Evolutionary conservation across 495 filamentous ascomycete genomes (phyloP).

Genomic region (Cudoniella acicularis): DNA sequence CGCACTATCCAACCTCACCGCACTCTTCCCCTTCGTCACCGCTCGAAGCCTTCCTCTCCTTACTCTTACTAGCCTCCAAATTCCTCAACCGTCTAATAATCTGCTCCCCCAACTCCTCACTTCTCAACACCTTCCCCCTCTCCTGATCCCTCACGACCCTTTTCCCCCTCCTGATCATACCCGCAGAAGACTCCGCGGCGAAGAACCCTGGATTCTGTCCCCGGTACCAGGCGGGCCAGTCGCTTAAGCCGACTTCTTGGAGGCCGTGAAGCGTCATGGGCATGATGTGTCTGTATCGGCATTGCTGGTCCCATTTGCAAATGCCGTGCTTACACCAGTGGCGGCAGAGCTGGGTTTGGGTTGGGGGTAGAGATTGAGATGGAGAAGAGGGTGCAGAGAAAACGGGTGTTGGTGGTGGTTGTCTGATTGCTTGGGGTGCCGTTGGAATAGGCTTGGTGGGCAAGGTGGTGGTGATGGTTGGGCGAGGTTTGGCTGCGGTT

Average conservation of each 20-base stretch:
- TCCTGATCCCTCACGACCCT: background rate
- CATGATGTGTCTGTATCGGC: conserved; percentile 40
- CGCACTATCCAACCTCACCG: conserved; percentile 12
- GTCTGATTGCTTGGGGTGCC: background rate
- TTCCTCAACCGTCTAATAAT: conserved; percentile 11
- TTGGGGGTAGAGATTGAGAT: background rate
- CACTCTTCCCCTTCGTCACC: conserved; percentile 9
- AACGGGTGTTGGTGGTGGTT: background rate
- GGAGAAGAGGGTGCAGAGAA: background rate
- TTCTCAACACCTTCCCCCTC: background rate
- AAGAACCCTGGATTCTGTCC: conserved; percentile 20
- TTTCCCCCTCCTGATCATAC: background rate
- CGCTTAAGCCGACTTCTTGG: conserved; percentile 32
- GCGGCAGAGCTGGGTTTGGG: conserved; percentile 32
- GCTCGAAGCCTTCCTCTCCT: background rate
- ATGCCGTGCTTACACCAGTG: conserved; percentile 42
- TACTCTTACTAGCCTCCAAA: conserved; percentile 7
- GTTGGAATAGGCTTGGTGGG: background rate
- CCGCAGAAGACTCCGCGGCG: background rate
- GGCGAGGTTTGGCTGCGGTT: too few relatives aligned
- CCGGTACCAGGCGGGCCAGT: conserved; percentile 35
- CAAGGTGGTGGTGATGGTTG: background rate
- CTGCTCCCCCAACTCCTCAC: conserved; percentile 16
- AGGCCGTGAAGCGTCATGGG: conserved; percentile 33
- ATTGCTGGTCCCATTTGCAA: conserved; percentile 39